A percentile compares a stretch with the other conserved stretches of the same genome.
These are phyloP conservation scores for Dactylellina sp. DNA, from an alignment of 2,329 filamentous ascomycete genomes.

Conservation along the genomic window DNA sequence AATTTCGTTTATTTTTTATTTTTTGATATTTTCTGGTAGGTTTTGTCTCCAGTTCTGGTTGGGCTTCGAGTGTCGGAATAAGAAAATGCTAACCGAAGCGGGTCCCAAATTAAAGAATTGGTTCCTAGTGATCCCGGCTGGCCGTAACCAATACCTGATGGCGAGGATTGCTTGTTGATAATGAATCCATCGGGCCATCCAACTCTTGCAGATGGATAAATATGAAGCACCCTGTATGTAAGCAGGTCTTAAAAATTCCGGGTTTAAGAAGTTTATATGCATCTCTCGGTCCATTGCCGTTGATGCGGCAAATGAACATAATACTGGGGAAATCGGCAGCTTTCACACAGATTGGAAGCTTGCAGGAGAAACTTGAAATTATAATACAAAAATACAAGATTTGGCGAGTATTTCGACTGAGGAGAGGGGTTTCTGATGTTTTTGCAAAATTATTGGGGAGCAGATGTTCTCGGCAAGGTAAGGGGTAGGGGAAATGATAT, in stretches of 20 bases:
- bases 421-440: background rate
- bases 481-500: slow-evolving; percentile 28
- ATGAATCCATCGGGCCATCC: background rate
- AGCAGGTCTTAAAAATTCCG: background rate
- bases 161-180: background rate
- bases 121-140: slow-evolving; percentile 12
- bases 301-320: background rate
- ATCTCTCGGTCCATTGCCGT: background rate
- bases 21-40: too few species aligned
- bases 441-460: background rate
- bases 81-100: slow-evolving; percentile 43
- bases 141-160: slow-evolving; percentile 3
- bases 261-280: slow-evolving; percentile 9
- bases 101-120: slow-evolving; percentile 1
- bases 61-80: slow-evolving; percentile 5
- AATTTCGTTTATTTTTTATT: too few species aligned
- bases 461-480: slow-evolving; percentile 5
- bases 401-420: background rate
- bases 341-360: slow-evolving; percentile 25
- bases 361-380: slow-evolving; percentile 14
- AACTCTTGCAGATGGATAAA: slow-evolving; percentile 14
- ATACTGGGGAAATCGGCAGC: background rate
- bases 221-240: slow-evolving; percentile 9
- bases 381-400: background rate
- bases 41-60: background rate